phyloP scores from a whole-genome alignment of 1,284 basidiomycete genomes.

The Mycosarcoma maydis region DNA sequence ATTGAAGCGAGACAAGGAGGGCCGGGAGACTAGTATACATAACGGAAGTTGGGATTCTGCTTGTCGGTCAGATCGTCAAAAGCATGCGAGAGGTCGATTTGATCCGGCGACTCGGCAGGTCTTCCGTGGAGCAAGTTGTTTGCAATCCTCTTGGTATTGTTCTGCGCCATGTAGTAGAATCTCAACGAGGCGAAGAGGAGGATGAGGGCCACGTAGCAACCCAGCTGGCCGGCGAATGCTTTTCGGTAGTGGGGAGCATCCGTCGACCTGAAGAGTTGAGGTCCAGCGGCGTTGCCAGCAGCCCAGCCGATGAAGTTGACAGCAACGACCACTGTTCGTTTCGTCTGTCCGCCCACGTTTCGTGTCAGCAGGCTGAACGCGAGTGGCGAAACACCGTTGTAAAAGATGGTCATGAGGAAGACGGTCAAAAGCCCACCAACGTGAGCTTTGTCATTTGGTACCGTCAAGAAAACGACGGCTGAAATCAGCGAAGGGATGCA shows the following conservation, averaged over 20 bases:
- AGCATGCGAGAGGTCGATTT: conserved; percentile 32
- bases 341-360: conserved; percentile 68
- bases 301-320: conserved; percentile 53
- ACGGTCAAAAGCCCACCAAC: conserved; percentile 40
- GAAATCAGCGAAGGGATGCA: conserved; percentile 48
- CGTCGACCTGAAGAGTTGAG: conserved; percentile 53
- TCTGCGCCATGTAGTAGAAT: conserved; percentile 70
- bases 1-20: too few relatives aligned
- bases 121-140: conserved; percentile 30
- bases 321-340: conserved; percentile 42
- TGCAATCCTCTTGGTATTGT: conserved; percentile 64
- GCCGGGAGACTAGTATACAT: too few relatives aligned
- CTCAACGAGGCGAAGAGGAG: conserved; percentile 68
- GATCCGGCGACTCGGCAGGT: conserved; percentile 26
- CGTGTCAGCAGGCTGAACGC: conserved; percentile 67
- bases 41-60: conserved; percentile 46
- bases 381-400: conserved; percentile 45
- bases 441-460: conserved; percentile 30
- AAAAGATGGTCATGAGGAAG: conserved; percentile 36
- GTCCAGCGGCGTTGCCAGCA: conserved; percentile 51
- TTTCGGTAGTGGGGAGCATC: conserved; percentile 63
- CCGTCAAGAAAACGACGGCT: conserved; percentile 58
- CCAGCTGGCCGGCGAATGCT: conserved; percentile 71
- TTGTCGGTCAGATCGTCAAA: conserved; percentile 44
- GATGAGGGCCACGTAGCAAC: conserved; percentile 71